These are phyloP conservation scores for Tricholoma flavovirens DNA, from an alignment of 768 basidiomycete species.

Conservation along the genomic window DNA sequence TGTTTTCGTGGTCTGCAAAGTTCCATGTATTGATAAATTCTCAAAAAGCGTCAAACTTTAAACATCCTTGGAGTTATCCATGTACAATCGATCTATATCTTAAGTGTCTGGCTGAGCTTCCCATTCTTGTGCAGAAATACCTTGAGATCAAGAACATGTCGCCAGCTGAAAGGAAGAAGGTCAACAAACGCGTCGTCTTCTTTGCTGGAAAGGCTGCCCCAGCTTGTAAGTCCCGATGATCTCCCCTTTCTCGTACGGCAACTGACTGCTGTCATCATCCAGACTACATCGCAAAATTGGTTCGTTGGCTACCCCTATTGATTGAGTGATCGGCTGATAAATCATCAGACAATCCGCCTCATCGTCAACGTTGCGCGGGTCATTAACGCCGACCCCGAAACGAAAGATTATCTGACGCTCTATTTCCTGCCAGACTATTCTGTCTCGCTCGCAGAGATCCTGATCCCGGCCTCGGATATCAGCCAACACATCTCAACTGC, in stretches of 20 bases:
- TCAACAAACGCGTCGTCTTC: constrained; percentile 85
- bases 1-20: background rate
- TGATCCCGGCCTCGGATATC: constrained; percentile 92
- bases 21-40: background rate
- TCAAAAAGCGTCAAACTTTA: constrained; percentile 75
- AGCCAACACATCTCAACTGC: constrained; percentile 97
- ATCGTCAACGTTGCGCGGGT: constrained; percentile 85
- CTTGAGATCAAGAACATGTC: constrained; percentile 73
- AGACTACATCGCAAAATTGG: constrained; percentile 92
- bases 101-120: background rate
- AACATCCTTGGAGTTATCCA: constrained; percentile 91
- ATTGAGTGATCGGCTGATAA: background rate
- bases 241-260: background rate
- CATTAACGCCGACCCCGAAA: constrained; percentile 83
- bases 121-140: constrained; percentile 53
- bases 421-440: constrained; percentile 98
- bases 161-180: constrained; percentile 73
- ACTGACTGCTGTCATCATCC: constrained; percentile 3
- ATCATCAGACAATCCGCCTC: constrained; percentile 72
- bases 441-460: constrained; percentile 74
- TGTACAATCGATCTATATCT: constrained; percentile 34
- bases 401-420: constrained; percentile 78
- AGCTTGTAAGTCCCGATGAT: constrained; percentile 50
- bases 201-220: constrained; percentile 98
- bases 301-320: constrained; percentile 18